phyloP scores from a whole-genome alignment of 2,329 filamentous ascomycete genomes.

The Epicoccum nigrum region DNA sequence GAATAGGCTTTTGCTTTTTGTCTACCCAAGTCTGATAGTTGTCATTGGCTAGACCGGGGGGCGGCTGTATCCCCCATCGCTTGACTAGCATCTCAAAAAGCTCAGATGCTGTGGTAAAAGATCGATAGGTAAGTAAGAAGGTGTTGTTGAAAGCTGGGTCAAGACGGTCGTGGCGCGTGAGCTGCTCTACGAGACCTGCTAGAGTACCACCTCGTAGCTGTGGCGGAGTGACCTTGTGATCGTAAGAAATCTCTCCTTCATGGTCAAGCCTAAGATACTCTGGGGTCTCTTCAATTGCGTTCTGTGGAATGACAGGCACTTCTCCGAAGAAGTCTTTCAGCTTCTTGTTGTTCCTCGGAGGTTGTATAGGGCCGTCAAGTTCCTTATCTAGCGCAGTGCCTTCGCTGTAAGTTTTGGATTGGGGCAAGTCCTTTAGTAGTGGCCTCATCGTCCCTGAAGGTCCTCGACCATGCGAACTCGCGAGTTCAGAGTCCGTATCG shows the following conservation, averaged over 20 bases:
- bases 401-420: constrained; percentile 72
- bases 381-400: constrained; percentile 50
- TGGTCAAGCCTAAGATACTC: constrained; percentile 86
- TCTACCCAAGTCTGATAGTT: constrained; percentile 91
- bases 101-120: constrained; percentile 88
- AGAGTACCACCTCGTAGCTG: constrained; percentile 88
- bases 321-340: constrained; percentile 60
- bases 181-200: constrained; percentile 86
- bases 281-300: constrained; percentile 74
- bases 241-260: constrained; percentile 88
- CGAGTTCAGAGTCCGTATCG: constrained; percentile 50
- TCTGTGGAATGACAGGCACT: constrained; percentile 54
- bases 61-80: constrained; percentile 90
- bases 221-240: constrained; percentile 76
- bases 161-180: constrained; percentile 93
- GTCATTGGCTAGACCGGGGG: constrained; percentile 73
- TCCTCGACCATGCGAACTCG: constrained; percentile 36
- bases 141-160: constrained; percentile 97
- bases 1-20: constrained; percentile 92
- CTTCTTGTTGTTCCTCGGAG: constrained; percentile 55
- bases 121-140: constrained; percentile 94
- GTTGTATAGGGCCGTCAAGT: constrained; percentile 43
- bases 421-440: constrained; percentile 58
- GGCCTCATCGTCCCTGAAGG: constrained; percentile 48
- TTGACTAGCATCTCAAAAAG: constrained; percentile 92